phyloP scores from a whole-genome alignment of 2,329 filamentous ascomycete species.

The Hymenoscyphus occultus region DNA sequence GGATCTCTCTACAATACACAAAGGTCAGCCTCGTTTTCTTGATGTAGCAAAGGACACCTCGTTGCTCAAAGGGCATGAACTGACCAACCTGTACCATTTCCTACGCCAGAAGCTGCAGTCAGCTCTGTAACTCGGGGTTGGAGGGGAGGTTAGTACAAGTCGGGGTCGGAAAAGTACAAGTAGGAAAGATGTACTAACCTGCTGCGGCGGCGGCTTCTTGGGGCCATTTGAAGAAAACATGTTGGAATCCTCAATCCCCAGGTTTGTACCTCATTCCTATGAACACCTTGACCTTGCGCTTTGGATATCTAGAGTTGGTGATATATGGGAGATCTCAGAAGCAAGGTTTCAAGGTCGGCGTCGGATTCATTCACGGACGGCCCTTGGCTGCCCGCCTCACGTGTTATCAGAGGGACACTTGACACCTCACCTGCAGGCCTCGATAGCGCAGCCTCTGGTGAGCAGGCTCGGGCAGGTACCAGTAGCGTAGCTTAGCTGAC shows the following conservation, averaged over 20 bases:
- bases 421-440: too few species aligned
- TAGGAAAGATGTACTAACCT: constrained; percentile 51
- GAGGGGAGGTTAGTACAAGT: too few species aligned
- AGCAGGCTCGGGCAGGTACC: too few species aligned
- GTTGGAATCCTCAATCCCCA: constrained; percentile 18
- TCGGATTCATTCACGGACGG: not conserved
- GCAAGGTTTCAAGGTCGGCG: not conserved
- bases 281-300: not conserved
- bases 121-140: constrained; percentile 15
- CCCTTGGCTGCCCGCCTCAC: not conserved
- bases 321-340: not conserved
- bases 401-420: not conserved
- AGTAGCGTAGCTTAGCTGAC: too few species aligned
- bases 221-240: constrained; percentile 64
- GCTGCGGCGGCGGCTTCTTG: constrained; percentile 67
- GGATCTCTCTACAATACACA: constrained; percentile 50
- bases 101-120: constrained; percentile 47
- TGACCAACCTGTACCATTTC: constrained; percentile 99
- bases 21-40: constrained; percentile 22
- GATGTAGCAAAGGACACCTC: constrained; percentile 7
- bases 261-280: constrained; percentile 2
- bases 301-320: not conserved
- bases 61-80: constrained; percentile 41
- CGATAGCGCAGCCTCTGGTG: too few species aligned
- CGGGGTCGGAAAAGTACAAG: too few species aligned